phyloP scores from a whole-genome alignment of 73 alveolate genomes.

The Symbiodinium pilosum region DNA sequence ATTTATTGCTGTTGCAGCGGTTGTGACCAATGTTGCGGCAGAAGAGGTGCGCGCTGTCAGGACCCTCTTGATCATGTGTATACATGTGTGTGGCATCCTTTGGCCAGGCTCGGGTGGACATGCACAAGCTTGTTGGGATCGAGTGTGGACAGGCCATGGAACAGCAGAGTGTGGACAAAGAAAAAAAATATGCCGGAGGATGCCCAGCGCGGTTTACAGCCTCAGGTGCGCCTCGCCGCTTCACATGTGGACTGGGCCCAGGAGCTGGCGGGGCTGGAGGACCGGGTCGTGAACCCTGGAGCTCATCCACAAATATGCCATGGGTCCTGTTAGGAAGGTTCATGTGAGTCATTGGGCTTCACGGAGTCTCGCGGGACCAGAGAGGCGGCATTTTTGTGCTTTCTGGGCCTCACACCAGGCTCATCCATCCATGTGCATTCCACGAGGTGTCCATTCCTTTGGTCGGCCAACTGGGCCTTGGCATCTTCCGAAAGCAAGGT shows the following conservation, averaged over 20 bases:
- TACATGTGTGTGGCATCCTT: too few relatives aligned
- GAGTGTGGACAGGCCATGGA: conserved; percentile 93
- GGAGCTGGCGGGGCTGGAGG: conserved; percentile 73
- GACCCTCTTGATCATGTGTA: too few relatives aligned
- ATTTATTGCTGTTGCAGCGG: not conserved
- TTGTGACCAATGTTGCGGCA: not conserved
- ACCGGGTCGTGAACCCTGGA: not conserved
- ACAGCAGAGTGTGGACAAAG: not conserved
- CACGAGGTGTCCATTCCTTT: conserved; percentile 7
- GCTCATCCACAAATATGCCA: too few relatives aligned
- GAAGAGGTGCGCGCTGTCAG: not conserved
- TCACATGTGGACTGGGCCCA: conserved; percentile 53
- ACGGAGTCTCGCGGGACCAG: conserved; percentile 58
- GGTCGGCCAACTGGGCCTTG: conserved; percentile 29
- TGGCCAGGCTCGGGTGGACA: conserved; percentile 19
- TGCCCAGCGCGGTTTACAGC: not conserved
- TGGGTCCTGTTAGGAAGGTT: conserved; percentile 20
- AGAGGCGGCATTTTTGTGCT: conserved; percentile 38
- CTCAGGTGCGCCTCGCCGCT: conserved; percentile 42
- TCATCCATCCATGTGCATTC: not conserved
- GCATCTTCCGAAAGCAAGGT: conserved; percentile 49
- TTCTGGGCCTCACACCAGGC: too few relatives aligned
- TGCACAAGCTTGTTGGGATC: conserved; percentile 69
- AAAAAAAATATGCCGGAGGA: not conserved
- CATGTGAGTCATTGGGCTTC: conserved; percentile 54